Base-by-base conservation (phyloP, 1,284 basidiomycete species). In the Wolfiporia cocos region DNA sequence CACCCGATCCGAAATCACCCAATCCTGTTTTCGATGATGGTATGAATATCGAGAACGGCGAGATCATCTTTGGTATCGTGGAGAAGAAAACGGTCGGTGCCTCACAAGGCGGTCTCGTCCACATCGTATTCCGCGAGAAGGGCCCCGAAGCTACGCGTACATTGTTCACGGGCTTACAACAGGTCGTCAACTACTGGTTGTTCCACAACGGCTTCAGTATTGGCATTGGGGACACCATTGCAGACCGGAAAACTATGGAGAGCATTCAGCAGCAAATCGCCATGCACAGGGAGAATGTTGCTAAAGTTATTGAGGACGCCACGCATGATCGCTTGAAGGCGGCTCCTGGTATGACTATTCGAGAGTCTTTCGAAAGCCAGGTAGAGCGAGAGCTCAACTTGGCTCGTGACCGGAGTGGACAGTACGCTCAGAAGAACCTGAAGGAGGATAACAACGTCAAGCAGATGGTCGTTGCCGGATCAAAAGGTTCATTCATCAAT, bases 401-500 rank as follows among this genome's bases (percentile, higher is more conserved):
- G 67, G 96, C 95, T 50, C 92, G 95, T 76, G 96, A 99, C 61
- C 78, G 82, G 49, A 93, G 92, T 30, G 96, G 96, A 73, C 90
- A 92, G 59, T 89, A 88, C 41, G 96, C 95, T 14, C 92, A 99
- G 70, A 86, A 92, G 67, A 87, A 87, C 59, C 71, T 99, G 75
- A 97, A 97, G 71, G 91, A 92, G 62, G 93, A 95, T 69, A 99
- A 99, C 74, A 98, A 98, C 57, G 95, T 99, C 72, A 99, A 99
- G 76, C 95, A 99, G 78, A 99, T 99, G 96, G 95, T 99, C 55
- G 92, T 95, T 9, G 93, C 96, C 11, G 95, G 96, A 33, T 96
- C 96, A 21, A 99, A 99, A 69, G 94, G 94, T 68, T 93, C 91
- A 0, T 94, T 92, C 74, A 99, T 99, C 77, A 99, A 99, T 69